Evolutionary conservation across 2,329 filamentous ascomycete species (phyloP).

Genomic region (Fusarium pilosicola): DNA sequence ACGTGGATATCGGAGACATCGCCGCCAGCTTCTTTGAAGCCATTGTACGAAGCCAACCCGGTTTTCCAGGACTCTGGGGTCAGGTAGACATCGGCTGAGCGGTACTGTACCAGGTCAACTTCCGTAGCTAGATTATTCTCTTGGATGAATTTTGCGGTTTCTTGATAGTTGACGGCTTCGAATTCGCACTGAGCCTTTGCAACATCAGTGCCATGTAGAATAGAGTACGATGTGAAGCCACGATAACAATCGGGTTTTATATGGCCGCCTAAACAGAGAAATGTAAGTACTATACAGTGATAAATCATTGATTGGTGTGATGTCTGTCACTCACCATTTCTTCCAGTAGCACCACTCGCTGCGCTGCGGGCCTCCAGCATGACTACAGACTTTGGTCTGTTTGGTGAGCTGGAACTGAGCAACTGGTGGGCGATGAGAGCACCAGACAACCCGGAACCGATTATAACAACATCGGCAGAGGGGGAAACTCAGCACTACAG

Average conservation of each 20-base stretch:
- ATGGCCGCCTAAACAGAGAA: background rate
- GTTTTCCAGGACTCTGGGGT: background rate
- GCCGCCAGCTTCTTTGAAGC: background rate
- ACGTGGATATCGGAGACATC: background rate
- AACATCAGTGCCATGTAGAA: background rate
- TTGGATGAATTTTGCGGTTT: background rate
- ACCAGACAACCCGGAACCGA: background rate
- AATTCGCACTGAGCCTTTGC: background rate
- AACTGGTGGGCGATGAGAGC: background rate
- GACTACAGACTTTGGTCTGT: background rate
- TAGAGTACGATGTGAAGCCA: background rate
- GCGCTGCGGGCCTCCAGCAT: background rate
- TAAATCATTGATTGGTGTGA: background rate
- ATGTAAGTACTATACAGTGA: background rate
- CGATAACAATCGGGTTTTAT: background rate
- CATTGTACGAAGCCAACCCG: background rate
- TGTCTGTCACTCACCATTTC: background rate
- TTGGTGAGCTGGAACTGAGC: background rate
- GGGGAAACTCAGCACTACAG: background rate
- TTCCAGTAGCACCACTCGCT: background rate
- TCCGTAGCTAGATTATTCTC: background rate
- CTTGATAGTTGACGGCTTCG: background rate
- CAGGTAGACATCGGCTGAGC: background rate
- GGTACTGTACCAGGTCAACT: background rate
- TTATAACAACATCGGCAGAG: background rate